Evolutionary conservation across 306 rosid species (phyloP), one percentile per base, ranked within the genome.

Genomic region (Lathyrus tuberosus): DNA sequence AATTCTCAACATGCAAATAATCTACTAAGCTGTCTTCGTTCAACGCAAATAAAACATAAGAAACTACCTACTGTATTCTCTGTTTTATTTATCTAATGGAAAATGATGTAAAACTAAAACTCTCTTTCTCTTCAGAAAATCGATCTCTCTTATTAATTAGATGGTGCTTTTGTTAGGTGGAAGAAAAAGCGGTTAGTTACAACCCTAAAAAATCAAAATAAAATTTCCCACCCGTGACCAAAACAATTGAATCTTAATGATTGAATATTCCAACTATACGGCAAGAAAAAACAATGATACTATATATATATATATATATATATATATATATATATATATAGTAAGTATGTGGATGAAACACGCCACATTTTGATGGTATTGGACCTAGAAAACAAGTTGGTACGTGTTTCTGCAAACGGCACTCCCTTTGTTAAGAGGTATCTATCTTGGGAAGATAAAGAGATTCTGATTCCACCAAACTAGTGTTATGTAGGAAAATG

Each of bases 391-490:
- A 43, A 53, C 40, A 33, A 15, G 56, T 51, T 0, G 42, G 3
- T 3, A 28, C 14, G n/a, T 49, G n/a, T n/a, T 65, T 75, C 74
- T 31, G 65, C 47, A 47, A 69, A 69, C 5, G 51, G 65, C 46
- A 52, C 33, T 13, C 3, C 52, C 16, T 46, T 33, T 63, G n/a
- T 61, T 67, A 26, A 18, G 69, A 38, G 40, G 70, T 44, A 79
- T 62, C 76, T 13, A 53, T 46, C 76, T 16, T 31, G 30, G 43
- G 22, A 56, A 47, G 12, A 26, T 61, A 7, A 10, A 3, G 30
- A 20, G 74, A 75, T 76, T 66, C 78, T 18, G 64, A 65, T 77
- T 71, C 73, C 73, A 20, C 30, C 26, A 6, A 26, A 26, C 13
- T 10, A 54, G 30, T 26, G 28, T 51, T 51, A 17, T 14, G 28